Evolutionary conservation across 2,329 filamentous ascomycete species (phyloP), one percentile per base, ranked within the genome.

Genomic region (Incumbomyces lentus): DNA sequence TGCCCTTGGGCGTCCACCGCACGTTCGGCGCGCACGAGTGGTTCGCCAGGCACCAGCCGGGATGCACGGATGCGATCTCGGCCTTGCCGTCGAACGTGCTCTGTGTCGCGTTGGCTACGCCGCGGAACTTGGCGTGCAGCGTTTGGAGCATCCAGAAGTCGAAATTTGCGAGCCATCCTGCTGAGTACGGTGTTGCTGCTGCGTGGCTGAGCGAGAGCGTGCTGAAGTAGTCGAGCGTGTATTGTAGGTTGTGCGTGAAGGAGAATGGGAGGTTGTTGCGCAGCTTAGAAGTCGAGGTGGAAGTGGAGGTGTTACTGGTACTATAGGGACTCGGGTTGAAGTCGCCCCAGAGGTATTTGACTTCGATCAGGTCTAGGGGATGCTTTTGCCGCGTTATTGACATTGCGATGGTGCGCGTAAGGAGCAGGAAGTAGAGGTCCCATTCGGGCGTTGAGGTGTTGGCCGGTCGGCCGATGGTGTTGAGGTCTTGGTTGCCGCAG

Each of bases 21-120:
- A 96, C 88, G 63, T 95, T 95, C 7, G 92, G 92, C 61, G 95
- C 81, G 66, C 92, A 98, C 62, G 88, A 87, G 63, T 98, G 92
- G 60, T 98, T 98, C 22, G 90, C 89, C 26, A 96, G 73, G 65
- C 89, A 96, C 88, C 92, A 98, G 56, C 94, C 79, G 1, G 90
- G 88, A 66, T 96, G 89, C 22, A 96, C 89, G 22, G 90, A 90
- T 22, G 86, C 87, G 3, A 95, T 84, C 58, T 96, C 92, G 0
- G 92, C 90, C 8, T 86, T 79, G 2, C 88, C 86, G 52, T 90
- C 85, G 56, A 77, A 76, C 0, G 74, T 75, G 51, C 78, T 87
- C 55, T 92, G 82, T 33, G 86, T 78, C 3, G 89, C 90, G 2
- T 87, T 94, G 0, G 92, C 92, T 0, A 89, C 95, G 44, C 87